Evolutionary conservation across 352 stramenopile species (phyloP), one percentile per base, ranked within the genome.

Genomic region (Blastocystis hominis): DNA sequence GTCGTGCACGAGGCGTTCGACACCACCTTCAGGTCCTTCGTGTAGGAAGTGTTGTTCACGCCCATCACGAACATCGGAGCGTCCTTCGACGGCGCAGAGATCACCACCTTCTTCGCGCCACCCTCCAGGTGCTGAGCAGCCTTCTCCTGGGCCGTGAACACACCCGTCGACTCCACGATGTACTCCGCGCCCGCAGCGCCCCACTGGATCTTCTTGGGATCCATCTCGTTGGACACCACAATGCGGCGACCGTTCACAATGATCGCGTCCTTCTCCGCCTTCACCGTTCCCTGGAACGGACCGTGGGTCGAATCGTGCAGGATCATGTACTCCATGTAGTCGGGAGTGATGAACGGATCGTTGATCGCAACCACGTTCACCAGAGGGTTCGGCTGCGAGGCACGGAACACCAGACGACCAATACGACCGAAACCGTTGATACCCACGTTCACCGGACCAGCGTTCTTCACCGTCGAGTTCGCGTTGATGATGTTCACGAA

Each of bases 401-500:
- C 93, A 69, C 95, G 94, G 81, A 98, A 93, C 63, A 98, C 95
- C 50, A 98, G 92, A 92, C 96, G 93, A 61, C 96, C 96, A 86
- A 99, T 99, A 88, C 96, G 94, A 80, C 97, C 97, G 89, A 98
- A 99, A 62, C 96, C 96, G 90, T 99, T 98, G 93, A 99, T 98
- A 80, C 94, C 96, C 46, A 98, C 91, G 90, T 96, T 97, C 89
- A 97, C 90, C 42, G 89, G 59, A 42, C 64, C 72, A 36, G 64
- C 72, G 53, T 88, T 88, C 72, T 79, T 86, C 63, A 89, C 50
- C 9, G 86, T 69, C 54, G 79, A 80, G 66, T 62, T 94, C 89
- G 89, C 92, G 90, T 98, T 97, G 89, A 98, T 98, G 91, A 99
- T 99, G 84, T 96, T 91, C 44, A 94, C 90, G 89, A 99, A 99